Base-by-base conservation (phyloP, 805 yeast genomes). In the Wickerhamiella dianesei region DNA sequence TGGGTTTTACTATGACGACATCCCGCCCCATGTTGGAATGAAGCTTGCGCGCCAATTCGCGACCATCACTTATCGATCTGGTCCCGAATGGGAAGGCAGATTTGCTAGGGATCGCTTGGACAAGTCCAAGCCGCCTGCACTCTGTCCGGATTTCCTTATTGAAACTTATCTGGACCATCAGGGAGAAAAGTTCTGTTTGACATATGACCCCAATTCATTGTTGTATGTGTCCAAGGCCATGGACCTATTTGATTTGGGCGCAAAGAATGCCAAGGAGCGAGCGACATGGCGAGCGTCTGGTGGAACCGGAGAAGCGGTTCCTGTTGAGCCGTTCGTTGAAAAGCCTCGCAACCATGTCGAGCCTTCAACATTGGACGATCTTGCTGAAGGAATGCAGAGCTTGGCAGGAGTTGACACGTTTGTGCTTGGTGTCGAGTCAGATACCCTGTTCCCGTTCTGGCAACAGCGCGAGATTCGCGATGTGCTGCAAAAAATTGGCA, bases 21-120 rank as follows among this genome's bases (percentile, higher is more conserved):
- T 87, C 1, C 95, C 95, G 5, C 96, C 96, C 1, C 96, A 88
- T 62, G 78, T 81, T 20, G 96, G 96, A 14, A 87, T 88, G 96
- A 88, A 88, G 60, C 71, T 88, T 35, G 89, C 96, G 1, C 72
- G 96, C 52, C 95, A 86, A 62, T 85, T 88, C 43, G 96, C 96
- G 29, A 88, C 96, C 0, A 84, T 88, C 47, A 86, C 96, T 0
- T 88, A 88, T 63, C 71, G 96, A 55, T 84, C 95, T 1, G 96
- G 96, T 2, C 96, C 96, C 1, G 96, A 88, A 64, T 88, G 96
- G 96, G 96, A 88, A 62, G 76, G 79, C 51, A 68, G 96, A 50
- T 88, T 88, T 62, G 95, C 95, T 3, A 76, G 94, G 47, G 85
- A 82, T 56, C 70, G 96, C 50, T 81, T 94, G 0, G 87, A 85